Conservation (phyloP, 2,329 filamentous ascomycete genomes). For the Aotearoamyces nothofagi region DNA sequence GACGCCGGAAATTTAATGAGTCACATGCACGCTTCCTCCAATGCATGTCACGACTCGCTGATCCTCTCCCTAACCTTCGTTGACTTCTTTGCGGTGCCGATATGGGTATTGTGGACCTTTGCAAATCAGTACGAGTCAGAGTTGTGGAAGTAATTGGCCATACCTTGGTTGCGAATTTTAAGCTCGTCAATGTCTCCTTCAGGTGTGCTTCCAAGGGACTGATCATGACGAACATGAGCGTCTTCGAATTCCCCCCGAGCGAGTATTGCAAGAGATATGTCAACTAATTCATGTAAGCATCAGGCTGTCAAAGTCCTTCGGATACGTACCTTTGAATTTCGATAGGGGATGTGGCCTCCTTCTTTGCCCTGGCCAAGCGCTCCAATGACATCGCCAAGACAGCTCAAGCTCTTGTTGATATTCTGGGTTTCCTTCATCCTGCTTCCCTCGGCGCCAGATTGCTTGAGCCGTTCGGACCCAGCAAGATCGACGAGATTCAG, state of each 20-base stretch:
- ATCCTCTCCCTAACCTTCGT: slow-evolving; percentile 37
- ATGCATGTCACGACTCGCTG: neutral
- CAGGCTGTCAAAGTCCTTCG: neutral
- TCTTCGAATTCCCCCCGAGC: slow-evolving; percentile 88
- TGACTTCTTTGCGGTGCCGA: slow-evolving; percentile 71
- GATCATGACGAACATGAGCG: slow-evolving; percentile 98
- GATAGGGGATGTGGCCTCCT: slow-evolving; percentile 72
- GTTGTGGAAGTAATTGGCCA: too few relatives aligned
- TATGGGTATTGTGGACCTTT: slow-evolving; percentile 80
- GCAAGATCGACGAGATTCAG: slow-evolving; percentile 93
- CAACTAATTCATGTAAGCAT: slow-evolving; percentile 32
- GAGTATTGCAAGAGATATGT: slow-evolving; percentile 93
- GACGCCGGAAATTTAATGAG: too few relatives aligned
- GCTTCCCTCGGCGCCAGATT: slow-evolving; percentile 74
- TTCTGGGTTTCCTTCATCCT: slow-evolving; percentile 88
- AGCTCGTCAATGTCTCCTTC: slow-evolving; percentile 82
- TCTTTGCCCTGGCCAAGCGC: slow-evolving; percentile 74
- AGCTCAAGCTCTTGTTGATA: slow-evolving; percentile 91
- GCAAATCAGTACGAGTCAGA: too few relatives aligned
- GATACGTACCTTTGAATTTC: slow-evolving; percentile 68
- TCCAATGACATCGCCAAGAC: slow-evolving; percentile 86
- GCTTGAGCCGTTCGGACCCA: slow-evolving; percentile 79
- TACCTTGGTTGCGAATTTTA: slow-evolving; percentile 93
- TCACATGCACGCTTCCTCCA: too few relatives aligned
- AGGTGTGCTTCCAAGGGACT: slow-evolving; percentile 82